Evolutionary conservation across 495 filamentous ascomycete genomes (phyloP).

Genomic region (Xylaria venustula): DNA sequence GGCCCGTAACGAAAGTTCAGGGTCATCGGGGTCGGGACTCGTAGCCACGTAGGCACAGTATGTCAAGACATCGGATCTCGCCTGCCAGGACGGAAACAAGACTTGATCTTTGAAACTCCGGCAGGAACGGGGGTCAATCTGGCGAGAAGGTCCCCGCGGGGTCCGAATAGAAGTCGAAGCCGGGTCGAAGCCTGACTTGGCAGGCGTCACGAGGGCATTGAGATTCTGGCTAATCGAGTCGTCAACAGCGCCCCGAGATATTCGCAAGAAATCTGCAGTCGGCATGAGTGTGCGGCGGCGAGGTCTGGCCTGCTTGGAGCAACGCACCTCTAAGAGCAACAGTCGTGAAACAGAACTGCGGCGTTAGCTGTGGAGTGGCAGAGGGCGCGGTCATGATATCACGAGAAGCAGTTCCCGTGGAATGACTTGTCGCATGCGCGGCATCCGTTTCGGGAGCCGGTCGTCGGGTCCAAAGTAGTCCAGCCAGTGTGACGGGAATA

Average conservation of each 20-base stretch:
- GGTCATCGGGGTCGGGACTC: constrained; percentile 83
- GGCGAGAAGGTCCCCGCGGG: constrained; percentile 50
- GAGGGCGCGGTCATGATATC: constrained; percentile 62
- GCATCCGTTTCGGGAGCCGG: constrained; percentile 38
- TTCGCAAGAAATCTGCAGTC: constrained; percentile 81
- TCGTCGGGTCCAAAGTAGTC: constrained; percentile 46
- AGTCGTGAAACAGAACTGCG: constrained; percentile 93
- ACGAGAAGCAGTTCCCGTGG: constrained; percentile 15
- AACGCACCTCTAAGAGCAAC: constrained; percentile 72
- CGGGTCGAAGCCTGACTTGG: constrained; percentile 72
- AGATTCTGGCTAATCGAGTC: constrained; percentile 92
- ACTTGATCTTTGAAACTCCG: constrained; percentile 72
- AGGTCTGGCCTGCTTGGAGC: not conserved
- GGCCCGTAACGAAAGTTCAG: constrained; percentile 67
- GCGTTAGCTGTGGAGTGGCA: constrained; percentile 64
- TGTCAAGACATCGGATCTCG: constrained; percentile 76
- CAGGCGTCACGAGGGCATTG: constrained; percentile 82
- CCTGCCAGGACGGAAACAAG: constrained; percentile 86
- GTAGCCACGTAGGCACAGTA: constrained; percentile 91
- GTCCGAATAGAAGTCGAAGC: constrained; percentile 61
- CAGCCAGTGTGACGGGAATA: constrained; percentile 42
- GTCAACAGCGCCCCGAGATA: constrained; percentile 83
- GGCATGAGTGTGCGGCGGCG: not conserved
- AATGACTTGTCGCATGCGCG: constrained; percentile 20
- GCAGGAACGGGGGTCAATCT: constrained; percentile 63